Evolutionary conservation across 441 rosid species (phyloP).

Genomic region (Mallotus repandus): DNA sequence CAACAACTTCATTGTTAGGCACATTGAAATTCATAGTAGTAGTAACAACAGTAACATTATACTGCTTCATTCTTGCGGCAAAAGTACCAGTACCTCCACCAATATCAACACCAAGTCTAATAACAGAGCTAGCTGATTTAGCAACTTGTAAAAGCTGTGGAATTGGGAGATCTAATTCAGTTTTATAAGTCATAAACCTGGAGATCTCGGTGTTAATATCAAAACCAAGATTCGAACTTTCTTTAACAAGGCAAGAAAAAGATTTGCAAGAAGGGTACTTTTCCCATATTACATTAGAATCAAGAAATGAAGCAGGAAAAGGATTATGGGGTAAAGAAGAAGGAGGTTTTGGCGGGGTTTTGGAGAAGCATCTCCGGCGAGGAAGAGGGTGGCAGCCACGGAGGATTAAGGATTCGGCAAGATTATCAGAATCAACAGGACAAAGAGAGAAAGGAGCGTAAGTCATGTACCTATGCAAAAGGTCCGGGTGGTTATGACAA

Average conservation of each 20-base stretch:
- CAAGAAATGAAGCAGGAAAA: constrained; percentile 60
- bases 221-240: constrained; percentile 57
- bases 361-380: constrained; percentile 95
- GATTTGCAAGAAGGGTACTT: constrained; percentile 62
- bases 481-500: constrained; percentile 85
- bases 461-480: constrained; percentile 83
- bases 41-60: constrained; percentile 69
- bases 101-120: constrained; percentile 78
- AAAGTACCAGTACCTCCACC: constrained; percentile 93
- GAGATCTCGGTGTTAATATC: constrained; percentile 49
- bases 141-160: constrained; percentile 77
- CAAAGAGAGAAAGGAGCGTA: constrained; percentile 83
- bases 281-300: constrained; percentile 66
- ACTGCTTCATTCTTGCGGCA: constrained; percentile 76
- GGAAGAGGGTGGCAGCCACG: constrained; percentile 95
- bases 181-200: constrained; percentile 47
- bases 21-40: constrained; percentile 88
- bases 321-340: constrained; percentile 46
- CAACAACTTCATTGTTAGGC: constrained; percentile 85
- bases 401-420: constrained; percentile 73
- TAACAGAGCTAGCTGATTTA: constrained; percentile 47
- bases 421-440: constrained; percentile 60
- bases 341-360: constrained; percentile 58
- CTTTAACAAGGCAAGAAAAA: constrained; percentile 57
- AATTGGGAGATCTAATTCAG: constrained; percentile 89